Evolutionary conservation across 805 yeast genomes (phyloP).

Genomic region (Zygosaccharomyces rouxii): DNA sequence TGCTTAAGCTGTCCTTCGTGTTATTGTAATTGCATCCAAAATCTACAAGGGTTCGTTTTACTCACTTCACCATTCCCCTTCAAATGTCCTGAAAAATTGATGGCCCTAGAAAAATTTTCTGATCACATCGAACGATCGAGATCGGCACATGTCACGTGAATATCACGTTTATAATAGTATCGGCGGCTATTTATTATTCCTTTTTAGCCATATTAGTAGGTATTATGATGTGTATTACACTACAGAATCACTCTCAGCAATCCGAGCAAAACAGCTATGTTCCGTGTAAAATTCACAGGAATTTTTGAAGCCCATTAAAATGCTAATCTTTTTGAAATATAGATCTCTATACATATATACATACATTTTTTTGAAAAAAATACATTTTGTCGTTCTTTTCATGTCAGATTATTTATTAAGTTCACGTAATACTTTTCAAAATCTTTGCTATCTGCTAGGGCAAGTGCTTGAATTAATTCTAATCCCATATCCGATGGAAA

Average conservation of each 20-base stretch:
- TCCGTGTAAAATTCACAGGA: too few species aligned
- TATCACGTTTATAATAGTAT: too few species aligned
- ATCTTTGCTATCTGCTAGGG: constrained; percentile 51
- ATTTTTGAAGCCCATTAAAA: too few species aligned
- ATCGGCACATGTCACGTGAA: too few species aligned
- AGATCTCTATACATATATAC: constrained; percentile 18
- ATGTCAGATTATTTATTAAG: constrained; percentile 32
- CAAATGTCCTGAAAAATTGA: neutral
- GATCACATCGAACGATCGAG: neutral
- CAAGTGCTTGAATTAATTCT: constrained; percentile 59
- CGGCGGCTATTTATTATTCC: too few species aligned
- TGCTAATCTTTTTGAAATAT: too few species aligned
- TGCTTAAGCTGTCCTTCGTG: neutral
- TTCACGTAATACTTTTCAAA: constrained; percentile 67
- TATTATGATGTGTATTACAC: too few species aligned
- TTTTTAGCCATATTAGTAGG: too few species aligned
- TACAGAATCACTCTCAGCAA: too few species aligned
- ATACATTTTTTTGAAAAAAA: too few species aligned
- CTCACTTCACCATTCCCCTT: neutral
- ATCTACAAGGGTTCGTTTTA: neutral
- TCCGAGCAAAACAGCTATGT: too few species aligned
- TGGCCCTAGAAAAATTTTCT: neutral
- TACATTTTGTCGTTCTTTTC: constrained; percentile 9
- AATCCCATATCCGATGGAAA: constrained; percentile 55
- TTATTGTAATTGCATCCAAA: neutral